Base-by-base conservation (phyloP, 2,329 filamentous ascomycete genomes). In the Pseudogymnoascus sp. region DNA sequence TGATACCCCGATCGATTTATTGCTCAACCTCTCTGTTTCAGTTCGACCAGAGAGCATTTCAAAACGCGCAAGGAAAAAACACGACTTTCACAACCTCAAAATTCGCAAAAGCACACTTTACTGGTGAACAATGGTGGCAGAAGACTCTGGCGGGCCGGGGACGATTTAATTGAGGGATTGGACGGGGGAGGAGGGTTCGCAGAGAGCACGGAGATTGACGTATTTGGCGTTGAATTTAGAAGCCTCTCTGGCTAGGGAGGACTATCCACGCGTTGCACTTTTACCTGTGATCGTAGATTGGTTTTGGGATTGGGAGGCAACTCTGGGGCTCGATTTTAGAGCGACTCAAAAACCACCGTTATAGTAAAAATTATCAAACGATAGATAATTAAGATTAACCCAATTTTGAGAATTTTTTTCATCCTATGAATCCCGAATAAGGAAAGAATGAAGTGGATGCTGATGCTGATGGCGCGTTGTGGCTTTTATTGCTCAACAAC, bases 371-470 rank as follows among this genome's bases (percentile, higher is more conserved):
- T 53, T 53, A 53, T 53, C 47, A 53, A 53, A 33, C 47, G 20
- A 33, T 53, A 53, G 47, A 53, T 53, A 50, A 50, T 33, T 50
- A 53, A 53, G 28, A 53, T 53, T 33, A 53, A 53, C 28, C n/a
- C 9, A 33, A 53, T 7, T 6, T 33, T 33, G 15, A 33, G 9
- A 53, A 14, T 12, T 22, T 53, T 14, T 25, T 53, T 53, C 47
- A 53, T 53, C 47, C 47, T 53, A 53, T 53, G 47, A 53, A 33
- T 53, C 47, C 28, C 28, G 28, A 53, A 53, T 53, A 53, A 53
- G 47, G 47, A 53, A 53, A 53, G 9, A 53, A 20, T 53, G 47
- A 53, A 53, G 47, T 53, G 47, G 47, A 53, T 53, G 25, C 47
- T 53, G 47, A 53, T 53, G 25, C 47, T 53, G 47, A 20, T 53